These are phyloP conservation scores for Clonostachys byssicola DNA, from an alignment of 2,329 filamentous ascomycete genomes.

Conservation along the genomic window DNA sequence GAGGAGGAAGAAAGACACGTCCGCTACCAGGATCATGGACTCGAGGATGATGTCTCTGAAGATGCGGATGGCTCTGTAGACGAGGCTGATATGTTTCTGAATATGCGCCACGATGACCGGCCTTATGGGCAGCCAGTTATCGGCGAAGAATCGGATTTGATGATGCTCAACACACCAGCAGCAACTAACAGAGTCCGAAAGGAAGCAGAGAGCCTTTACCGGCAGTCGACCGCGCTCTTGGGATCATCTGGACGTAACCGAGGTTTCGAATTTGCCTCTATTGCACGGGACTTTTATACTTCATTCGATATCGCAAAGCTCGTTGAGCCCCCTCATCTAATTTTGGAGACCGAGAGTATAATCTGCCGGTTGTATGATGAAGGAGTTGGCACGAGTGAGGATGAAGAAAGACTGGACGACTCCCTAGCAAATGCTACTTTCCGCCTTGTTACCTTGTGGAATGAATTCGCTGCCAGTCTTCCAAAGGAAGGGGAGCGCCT, in stretches of 20 bases:
- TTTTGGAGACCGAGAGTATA: slow-evolving; percentile 72
- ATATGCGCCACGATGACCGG: slow-evolving; percentile 37
- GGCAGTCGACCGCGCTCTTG: slow-evolving; percentile 46
- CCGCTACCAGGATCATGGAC: slow-evolving; percentile 27
- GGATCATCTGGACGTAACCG: background rate
- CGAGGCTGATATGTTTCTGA: slow-evolving; percentile 43
- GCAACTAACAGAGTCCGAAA: slow-evolving; percentile 46
- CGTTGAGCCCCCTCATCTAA: slow-evolving; percentile 65
- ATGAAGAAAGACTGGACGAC: slow-evolving; percentile 50
- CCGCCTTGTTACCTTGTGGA: slow-evolving; percentile 52
- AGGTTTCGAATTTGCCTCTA: slow-evolving; percentile 49
- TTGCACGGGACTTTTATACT: slow-evolving; percentile 67
- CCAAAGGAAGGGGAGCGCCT: slow-evolving; percentile 42
- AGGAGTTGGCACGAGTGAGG: slow-evolving; percentile 50
- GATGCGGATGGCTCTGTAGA: slow-evolving; percentile 11
- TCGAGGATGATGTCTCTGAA: slow-evolving; percentile 31
- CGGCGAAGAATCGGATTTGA: slow-evolving; percentile 43
- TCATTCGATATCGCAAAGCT: slow-evolving; percentile 54
- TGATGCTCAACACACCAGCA: slow-evolving; percentile 52
- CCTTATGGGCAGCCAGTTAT: slow-evolving; percentile 30
- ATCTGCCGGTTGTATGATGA: slow-evolving; percentile 62
- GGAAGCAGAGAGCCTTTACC: slow-evolving; percentile 53
- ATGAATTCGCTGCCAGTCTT: slow-evolving; percentile 30
- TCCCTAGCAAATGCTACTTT: slow-evolving; percentile 50
- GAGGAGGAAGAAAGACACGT: slow-evolving; percentile 33